Evolutionary conservation across 2,329 filamentous ascomycete species (phyloP).

Genomic region (Coniella vitis): DNA sequence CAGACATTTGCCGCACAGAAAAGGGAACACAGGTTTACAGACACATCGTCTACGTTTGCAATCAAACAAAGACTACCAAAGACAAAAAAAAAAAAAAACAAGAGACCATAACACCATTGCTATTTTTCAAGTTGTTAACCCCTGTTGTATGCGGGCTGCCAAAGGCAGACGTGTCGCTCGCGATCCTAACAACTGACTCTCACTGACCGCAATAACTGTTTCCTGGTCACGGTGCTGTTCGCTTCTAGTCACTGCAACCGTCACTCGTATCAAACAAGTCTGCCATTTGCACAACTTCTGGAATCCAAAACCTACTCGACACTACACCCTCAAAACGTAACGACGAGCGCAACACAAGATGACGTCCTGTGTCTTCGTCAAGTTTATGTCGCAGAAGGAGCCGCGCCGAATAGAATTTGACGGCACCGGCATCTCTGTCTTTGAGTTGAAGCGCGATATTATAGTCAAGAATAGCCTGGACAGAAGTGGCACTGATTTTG

Average conservation of each 20-base stretch:
- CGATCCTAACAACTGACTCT: conserved; percentile 15
- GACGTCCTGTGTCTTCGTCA: conserved; percentile 98
- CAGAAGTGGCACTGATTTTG: conserved; percentile 84
- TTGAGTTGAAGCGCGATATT: conserved; percentile 97
- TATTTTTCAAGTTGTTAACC: not conserved
- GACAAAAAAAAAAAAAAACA: conserved; percentile 18
- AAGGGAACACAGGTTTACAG: conserved; percentile 18
- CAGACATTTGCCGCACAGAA: conserved; percentile 28
- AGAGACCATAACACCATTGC: conserved; percentile 16
- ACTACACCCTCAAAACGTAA: conserved; percentile 8
- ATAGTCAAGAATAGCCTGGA: conserved; percentile 90
- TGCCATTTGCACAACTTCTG: conserved; percentile 7
- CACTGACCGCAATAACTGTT: conserved; percentile 1
- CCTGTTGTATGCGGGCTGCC: conserved; percentile 8
- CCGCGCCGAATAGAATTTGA: conserved; percentile 92
- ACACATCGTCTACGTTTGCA: conserved; percentile 15
- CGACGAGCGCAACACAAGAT: conserved; percentile 44
- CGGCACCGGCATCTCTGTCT: conserved; percentile 94
- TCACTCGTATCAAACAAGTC: conserved; percentile 9
- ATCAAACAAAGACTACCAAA: conserved; percentile 16
- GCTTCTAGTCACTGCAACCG: not conserved
- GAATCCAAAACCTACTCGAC: not conserved
- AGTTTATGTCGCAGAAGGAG: conserved; percentile 98
- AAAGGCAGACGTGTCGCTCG: conserved; percentile 3
- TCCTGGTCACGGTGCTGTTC: conserved; percentile 4